These are phyloP conservation scores for Catunica adiposa DNA, from an alignment of 2,329 filamentous ascomycete species.

Conservation along the genomic window DNA sequence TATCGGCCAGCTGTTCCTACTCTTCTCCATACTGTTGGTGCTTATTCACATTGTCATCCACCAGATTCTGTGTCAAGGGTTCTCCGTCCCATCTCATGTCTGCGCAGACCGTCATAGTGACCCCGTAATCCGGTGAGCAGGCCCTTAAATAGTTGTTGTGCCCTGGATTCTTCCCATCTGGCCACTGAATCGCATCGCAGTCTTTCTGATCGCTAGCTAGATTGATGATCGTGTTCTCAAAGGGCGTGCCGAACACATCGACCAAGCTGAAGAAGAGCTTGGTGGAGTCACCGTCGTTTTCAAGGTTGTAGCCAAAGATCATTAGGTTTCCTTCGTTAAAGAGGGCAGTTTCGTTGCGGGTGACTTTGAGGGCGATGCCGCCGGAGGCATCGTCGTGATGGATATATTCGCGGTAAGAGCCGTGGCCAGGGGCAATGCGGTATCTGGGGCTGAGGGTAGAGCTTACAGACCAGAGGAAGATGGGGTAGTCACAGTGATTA, in stretches of 20 bases:
- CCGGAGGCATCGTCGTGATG: slow-evolving; percentile 23
- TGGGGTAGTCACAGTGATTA: slow-evolving; percentile 23
- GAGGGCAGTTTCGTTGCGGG: slow-evolving; percentile 21
- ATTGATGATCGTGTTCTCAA: slow-evolving; percentile 21
- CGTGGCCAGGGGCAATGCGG: slow-evolving; percentile 18
- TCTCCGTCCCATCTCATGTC: neutral
- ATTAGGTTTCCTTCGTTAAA: slow-evolving; percentile 25
- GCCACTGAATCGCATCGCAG: slow-evolving; percentile 25
- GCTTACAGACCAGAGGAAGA: slow-evolving; percentile 26
- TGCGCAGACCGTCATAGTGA: slow-evolving; percentile 4
- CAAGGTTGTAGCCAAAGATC: slow-evolving; percentile 25
- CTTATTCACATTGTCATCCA: neutral
- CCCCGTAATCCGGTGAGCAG: slow-evolving; percentile 6
- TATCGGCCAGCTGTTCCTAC: neutral
- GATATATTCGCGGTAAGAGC: slow-evolving; percentile 23
- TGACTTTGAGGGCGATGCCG: slow-evolving; percentile 26
- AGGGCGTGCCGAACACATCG: slow-evolving; percentile 26
- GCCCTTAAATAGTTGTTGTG: slow-evolving; percentile 21
- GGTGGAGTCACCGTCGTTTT: slow-evolving; percentile 15
- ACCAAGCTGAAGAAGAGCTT: slow-evolving; percentile 26
- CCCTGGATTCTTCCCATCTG: slow-evolving; percentile 21
- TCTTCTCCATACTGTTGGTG: neutral
- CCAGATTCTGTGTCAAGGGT: neutral
- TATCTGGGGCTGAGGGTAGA: slow-evolving; percentile 18
- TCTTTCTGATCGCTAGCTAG: slow-evolving; percentile 19